These are phyloP conservation scores for Aspergillus awamori DNA, from an alignment of 2,329 filamentous ascomycete genomes.

Conservation along the genomic window DNA sequence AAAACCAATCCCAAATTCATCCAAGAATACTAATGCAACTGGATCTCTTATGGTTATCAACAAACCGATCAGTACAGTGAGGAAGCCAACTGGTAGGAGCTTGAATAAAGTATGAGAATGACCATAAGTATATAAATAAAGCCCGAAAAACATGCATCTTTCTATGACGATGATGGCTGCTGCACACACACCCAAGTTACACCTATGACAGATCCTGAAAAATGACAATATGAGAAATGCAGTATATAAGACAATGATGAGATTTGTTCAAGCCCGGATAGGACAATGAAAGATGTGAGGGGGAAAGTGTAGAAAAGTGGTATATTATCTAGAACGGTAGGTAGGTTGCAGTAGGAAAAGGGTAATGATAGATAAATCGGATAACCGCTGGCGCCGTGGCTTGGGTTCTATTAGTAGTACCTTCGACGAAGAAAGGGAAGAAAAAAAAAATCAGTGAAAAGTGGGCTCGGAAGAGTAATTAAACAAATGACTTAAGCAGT, in stretches of 20 bases:
- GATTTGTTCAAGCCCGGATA: background rate
- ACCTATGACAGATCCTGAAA: background rate
- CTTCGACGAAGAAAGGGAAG: background rate
- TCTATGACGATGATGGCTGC: background rate
- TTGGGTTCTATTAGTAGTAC: background rate
- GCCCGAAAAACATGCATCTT: background rate
- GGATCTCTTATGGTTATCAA: too few species aligned
- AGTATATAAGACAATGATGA: background rate
- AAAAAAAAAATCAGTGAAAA: background rate
- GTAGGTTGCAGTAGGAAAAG: too few species aligned
- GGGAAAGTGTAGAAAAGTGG: background rate
- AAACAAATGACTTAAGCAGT: background rate
- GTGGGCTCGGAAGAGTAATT: background rate
- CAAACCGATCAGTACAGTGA: too few species aligned
- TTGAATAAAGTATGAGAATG: background rate
- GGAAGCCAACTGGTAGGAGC: too few species aligned
- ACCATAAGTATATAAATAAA: background rate
- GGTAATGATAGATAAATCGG: background rate
- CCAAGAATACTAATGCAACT: too few species aligned
- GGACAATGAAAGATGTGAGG: too few species aligned
- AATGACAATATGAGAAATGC: background rate
- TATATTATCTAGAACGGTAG: background rate
- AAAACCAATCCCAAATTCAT: too few species aligned
- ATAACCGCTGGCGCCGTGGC: background rate
- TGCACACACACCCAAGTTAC: background rate